Percentiles rank a stretch among this genome's conserved stretches.
These are phyloP conservation scores for Lathyrus aphaca DNA, from an alignment of 306 rosid species.

Conservation along the genomic window DNA sequence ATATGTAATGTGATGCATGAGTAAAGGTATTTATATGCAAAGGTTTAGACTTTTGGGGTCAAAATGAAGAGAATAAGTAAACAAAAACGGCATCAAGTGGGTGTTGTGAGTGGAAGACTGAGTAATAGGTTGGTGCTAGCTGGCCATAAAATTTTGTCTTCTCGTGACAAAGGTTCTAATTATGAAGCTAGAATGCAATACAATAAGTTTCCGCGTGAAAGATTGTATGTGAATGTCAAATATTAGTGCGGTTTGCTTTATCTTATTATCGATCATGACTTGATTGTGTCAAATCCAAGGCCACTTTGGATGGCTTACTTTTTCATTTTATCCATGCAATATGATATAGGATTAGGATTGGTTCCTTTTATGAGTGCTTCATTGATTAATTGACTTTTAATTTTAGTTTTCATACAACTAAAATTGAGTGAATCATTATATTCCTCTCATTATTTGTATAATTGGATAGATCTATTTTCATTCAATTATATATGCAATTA, in stretches of 20 bases:
- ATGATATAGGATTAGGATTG: too few species aligned
- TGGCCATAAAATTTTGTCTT: conserved; percentile 8
- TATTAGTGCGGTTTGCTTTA: neutral
- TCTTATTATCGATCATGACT: neutral
- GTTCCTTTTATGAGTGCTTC: too few species aligned
- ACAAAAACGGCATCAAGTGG: conserved; percentile 5
- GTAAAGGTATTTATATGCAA: neutral
- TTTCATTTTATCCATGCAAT: too few species aligned
- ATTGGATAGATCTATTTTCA: too few species aligned
- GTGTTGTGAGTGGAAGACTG: neutral
- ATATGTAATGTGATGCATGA: neutral
- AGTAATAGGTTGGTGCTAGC: neutral
- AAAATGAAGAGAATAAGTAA: neutral
- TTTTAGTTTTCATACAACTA: too few species aligned
- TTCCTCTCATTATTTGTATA: too few species aligned
- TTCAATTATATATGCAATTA: too few species aligned
- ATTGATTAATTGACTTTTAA: too few species aligned
- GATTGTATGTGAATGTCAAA: neutral
- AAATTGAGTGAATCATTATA: neutral
- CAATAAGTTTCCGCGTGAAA: neutral
- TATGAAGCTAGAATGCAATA: neutral
- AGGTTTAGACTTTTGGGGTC: neutral
- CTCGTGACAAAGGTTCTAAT: neutral
- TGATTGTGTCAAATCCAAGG: neutral
- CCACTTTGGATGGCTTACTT: too few species aligned